Base-by-base conservation (phyloP, 345 rosid species). In the Eucalyptus melliodora region DNA sequence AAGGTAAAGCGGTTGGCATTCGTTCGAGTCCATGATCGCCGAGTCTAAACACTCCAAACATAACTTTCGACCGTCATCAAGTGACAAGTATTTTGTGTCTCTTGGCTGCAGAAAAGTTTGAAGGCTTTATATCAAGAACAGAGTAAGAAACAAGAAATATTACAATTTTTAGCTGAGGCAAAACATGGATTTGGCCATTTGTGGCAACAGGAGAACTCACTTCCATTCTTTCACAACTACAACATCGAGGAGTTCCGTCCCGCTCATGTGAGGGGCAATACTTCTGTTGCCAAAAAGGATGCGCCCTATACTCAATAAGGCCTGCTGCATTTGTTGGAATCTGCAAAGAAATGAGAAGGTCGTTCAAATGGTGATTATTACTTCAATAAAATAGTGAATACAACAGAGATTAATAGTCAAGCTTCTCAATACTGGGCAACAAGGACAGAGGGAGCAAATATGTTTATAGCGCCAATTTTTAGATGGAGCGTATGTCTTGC, bases 141-240 rank as follows among this genome's bases (percentile, higher is more conserved):
- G 21, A 21, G 27, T 44, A 34, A 24, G 24, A 72, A 40, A 16
- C 65, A 45, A 60, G 19, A 50, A 88, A 88, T 19, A 59, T 23
- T 27, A 40, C 60, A 42, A 51, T 19, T 45, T 19, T 45, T 21
- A 47, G 49, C 30, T 19, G 44, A 89, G 55, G 60, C 56, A 82
- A 24, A 45, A 50, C 44, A 14, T 12, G 72, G 44, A 34, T 4
- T 86, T 56, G 88, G 62, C 27, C 62, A 86, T 86, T 30, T 53
- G 90, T 67, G 51, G 24, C 44, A 55, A 10, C 47, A 31, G 19
- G n/a, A 49, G 26, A 91, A 92, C 96, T 91, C 60, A 97, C 99
- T 98, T 98, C 98, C 99, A 98, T 96, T 92, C 99, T 93, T 91
- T 98, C 99, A 87, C 99, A 98, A 90, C 99, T 97, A 90, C 99